Base-by-base conservation (phyloP, 2,329 filamentous ascomycete species). In the Xenoacremonium recifei region DNA sequence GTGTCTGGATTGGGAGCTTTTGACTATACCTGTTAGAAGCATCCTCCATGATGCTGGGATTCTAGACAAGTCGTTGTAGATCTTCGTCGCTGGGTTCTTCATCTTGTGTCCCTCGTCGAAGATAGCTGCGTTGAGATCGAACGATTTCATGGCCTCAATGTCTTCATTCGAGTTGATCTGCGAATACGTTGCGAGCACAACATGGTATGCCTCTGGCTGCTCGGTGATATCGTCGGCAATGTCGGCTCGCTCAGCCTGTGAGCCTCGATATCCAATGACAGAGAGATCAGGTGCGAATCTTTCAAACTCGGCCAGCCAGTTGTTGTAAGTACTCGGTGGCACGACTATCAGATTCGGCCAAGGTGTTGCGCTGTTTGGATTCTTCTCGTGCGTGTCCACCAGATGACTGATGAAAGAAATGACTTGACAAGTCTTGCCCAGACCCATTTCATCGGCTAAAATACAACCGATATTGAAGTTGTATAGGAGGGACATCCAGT, bases 381-480 rank as follows among this genome's bases (percentile, higher is more conserved):
- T 47, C 5, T 58, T 57, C 23, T 72, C 59, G 45, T 73, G 80
- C 21, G 79, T 79, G 58, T 90, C 82, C 13, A 87, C 82, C 19
- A 99, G 72, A 55, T 96, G 85, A 13, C 89, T 87, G 34, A 99
- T 76, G 57, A 99, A 89, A 0, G 89, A 84, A 53, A 99, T 96
- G 48, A 97, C 89, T 59, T 99, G 92, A 56, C 90, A 96, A 1
- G 93, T 99, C 73, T 99, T 99, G 34, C 93, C 93, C 30, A 92
- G 72, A 38, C 88, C 93, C 93, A 99, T 99, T 61, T 99, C 93
- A 61, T 99, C 93, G 2, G 93, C 93, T 15, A 99, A 73, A 42
- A 99, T 97, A 49, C 90, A 92, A 34, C 89, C 92, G 38, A 95
- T 78, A 20, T 83, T 76, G 44, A 87, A 83, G 39, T 84, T 76